Conservation (phyloP, 306 rosid species). For the Hippophae tibetana region DNA sequence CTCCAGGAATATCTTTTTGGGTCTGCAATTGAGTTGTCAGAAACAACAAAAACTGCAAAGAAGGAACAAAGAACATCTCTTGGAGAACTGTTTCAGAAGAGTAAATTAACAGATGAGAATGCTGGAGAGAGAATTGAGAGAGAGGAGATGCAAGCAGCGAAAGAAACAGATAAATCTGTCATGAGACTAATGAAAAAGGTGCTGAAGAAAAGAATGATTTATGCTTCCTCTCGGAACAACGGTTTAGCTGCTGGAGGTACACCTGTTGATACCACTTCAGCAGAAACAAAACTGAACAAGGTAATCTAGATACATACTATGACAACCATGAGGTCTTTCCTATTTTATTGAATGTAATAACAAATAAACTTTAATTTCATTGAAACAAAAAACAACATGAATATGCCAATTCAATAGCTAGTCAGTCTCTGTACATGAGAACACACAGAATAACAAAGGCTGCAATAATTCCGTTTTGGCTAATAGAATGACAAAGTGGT, state of each 20-base stretch:
- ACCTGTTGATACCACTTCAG: conserved; percentile 45
- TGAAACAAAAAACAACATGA: background rate
- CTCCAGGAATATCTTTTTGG: conserved; percentile 79
- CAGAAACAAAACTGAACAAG: conserved; percentile 74
- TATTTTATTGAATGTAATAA: background rate
- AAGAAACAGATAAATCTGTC: conserved; percentile 58
- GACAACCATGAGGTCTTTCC: too few relatives aligned
- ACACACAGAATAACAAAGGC: background rate
- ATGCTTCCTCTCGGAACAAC: conserved; percentile 45
- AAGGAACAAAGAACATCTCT: conserved; percentile 80
- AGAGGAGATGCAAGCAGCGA: conserved; percentile 46
- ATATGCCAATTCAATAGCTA: too few relatives aligned
- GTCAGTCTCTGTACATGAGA: background rate
- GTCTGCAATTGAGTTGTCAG: conserved; percentile 57
- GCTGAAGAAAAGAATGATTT: conserved; percentile 58
- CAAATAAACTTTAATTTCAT: background rate
- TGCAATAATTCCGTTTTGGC: background rate
- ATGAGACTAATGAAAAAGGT: conserved; percentile 56
- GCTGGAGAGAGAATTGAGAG: conserved; percentile 33
- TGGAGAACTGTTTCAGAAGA: conserved; percentile 72
- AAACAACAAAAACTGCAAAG: conserved; percentile 50
- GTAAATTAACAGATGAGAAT: conserved; percentile 55
- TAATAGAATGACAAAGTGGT: background rate
- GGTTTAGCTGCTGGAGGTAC: conserved; percentile 24
- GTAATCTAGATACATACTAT: conserved; percentile 20